Percentiles rank a stretch among this genome's conserved stretches.
Conservation (phyloP, 495 filamentous ascomycete species). For the Glarea lozoyensis region DNA sequence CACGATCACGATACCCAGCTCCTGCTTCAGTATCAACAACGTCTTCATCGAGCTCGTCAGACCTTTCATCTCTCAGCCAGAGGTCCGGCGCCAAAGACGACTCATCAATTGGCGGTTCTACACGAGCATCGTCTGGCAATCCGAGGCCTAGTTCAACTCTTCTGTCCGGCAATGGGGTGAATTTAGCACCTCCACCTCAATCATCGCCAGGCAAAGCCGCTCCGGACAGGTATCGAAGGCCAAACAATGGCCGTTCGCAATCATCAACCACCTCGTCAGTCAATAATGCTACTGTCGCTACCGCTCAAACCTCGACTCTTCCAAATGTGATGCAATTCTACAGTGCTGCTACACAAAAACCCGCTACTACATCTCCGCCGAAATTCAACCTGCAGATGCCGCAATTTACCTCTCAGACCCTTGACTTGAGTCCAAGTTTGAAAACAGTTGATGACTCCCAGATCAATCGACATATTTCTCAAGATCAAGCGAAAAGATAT, state of each 20-base stretch:
- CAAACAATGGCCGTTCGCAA: slow-evolving; percentile 33
- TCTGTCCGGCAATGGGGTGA: slow-evolving; percentile 13
- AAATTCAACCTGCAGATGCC: slow-evolving; percentile 14
- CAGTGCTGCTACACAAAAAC: slow-evolving; percentile 5
- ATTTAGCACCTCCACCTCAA: slow-evolving; percentile 21
- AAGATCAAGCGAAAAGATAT: slow-evolving; percentile 66
- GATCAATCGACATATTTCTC: slow-evolving; percentile 31
- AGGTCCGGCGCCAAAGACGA: slow-evolving; percentile 23
- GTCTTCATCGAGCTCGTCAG: slow-evolving; percentile 33
- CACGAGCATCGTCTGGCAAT: slow-evolving; percentile 17
- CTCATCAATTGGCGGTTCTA: slow-evolving; percentile 26
- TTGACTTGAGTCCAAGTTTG: not conserved
- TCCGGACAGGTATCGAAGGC: slow-evolving; percentile 47
- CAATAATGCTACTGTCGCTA: slow-evolving; percentile 25
- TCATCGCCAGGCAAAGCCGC: slow-evolving; percentile 28
- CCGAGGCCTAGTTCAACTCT: slow-evolving; percentile 17
- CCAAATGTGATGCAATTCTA: slow-evolving; percentile 23
- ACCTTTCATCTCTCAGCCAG: slow-evolving; percentile 21
- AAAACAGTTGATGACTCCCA: slow-evolving; percentile 39
- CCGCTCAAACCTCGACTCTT: slow-evolving; percentile 7
- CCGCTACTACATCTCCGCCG: not conserved
- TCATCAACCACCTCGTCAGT: slow-evolving; percentile 22
- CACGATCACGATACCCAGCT: slow-evolving; percentile 47
- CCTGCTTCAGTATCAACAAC: slow-evolving; percentile 54
- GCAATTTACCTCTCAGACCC: slow-evolving; percentile 10